A percentile compares a stretch with the other conserved stretches of the same genome.
Evolutionary conservation across 2,329 filamentous ascomycete species (phyloP).

Genomic region (Alternaria postmessia): DNA sequence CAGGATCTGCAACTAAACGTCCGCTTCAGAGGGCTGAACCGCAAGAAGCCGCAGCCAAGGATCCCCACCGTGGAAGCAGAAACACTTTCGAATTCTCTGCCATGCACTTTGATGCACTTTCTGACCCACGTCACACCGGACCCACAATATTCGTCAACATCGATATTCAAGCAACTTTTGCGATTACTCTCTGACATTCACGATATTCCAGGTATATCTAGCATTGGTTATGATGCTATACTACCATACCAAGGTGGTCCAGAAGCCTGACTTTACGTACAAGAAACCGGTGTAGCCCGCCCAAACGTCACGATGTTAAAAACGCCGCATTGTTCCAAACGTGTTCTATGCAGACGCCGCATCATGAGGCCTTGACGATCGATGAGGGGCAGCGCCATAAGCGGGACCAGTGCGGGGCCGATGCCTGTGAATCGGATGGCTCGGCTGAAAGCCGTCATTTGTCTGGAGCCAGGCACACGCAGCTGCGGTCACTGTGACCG

Average conservation of each 20-base stretch:
- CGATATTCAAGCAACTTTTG: neutral
- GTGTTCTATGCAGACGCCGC: constrained; percentile 25
- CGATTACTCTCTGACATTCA: constrained; percentile 1
- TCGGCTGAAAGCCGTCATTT: constrained; percentile 28
- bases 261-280: constrained; percentile 36
- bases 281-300: constrained; percentile 16
- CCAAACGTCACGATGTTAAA: constrained; percentile 40
- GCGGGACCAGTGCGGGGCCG: constrained; percentile 28
- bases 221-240: constrained; percentile 33
- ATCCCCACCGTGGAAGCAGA: constrained; percentile 22
- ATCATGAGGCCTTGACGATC: constrained; percentile 41
- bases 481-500: constrained; percentile 18
- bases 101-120: constrained; percentile 18
- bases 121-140: constrained; percentile 24
- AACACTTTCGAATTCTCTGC: constrained; percentile 23
- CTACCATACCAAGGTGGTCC: constrained; percentile 12
- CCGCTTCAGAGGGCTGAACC: constrained; percentile 28
- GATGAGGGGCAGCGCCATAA: constrained; percentile 25
- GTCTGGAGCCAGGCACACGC: constrained; percentile 5
- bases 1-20: constrained; percentile 33
- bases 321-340: constrained; percentile 23
- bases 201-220: constrained; percentile 9
- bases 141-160: constrained; percentile 17
- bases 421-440: constrained; percentile 26
- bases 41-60: constrained; percentile 36